phyloP scores from a whole-genome alignment of 345 rosid species.

The Citrus sp. region DNA sequence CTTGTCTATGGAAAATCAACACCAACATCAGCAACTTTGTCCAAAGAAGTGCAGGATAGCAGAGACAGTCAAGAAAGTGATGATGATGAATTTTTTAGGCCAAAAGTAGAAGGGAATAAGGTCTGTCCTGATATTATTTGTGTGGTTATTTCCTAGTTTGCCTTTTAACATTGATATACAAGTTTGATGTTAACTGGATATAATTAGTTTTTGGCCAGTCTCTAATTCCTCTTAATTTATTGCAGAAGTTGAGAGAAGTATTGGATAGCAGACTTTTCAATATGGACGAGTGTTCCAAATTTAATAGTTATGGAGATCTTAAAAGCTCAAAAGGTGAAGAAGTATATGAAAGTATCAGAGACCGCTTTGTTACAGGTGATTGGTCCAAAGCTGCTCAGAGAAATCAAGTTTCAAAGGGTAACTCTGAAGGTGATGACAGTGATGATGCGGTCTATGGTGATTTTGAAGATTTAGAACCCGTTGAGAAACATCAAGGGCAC shows the following conservation, averaged over 20 bases:
- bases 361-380: constrained; percentile 88
- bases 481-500: constrained; percentile 45
- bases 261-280: constrained; percentile 36
- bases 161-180: neutral
- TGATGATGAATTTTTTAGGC: constrained; percentile 77
- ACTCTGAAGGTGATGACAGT: constrained; percentile 41
- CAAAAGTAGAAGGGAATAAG: constrained; percentile 71
- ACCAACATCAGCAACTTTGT: constrained; percentile 30
- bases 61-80: constrained; percentile 61
- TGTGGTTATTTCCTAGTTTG: neutral
- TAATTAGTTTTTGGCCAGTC: neutral
- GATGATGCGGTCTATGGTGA: constrained; percentile 64
- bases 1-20: constrained; percentile 69
- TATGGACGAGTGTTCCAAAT: constrained; percentile 78
- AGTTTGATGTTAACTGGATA: neutral
- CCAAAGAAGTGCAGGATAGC: constrained; percentile 35
- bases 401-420: constrained; percentile 36
- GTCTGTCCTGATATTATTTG: constrained; percentile 32
- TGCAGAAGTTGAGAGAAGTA: constrained; percentile 55
- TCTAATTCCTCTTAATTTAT: constrained; percentile 11
- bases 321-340: constrained; percentile 73
- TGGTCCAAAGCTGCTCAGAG: constrained; percentile 78
- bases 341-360: constrained; percentile 62
- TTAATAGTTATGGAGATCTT: constrained; percentile 33
- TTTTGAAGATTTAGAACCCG: constrained; percentile 90